Evolutionary conservation across 768 basidiomycete genomes (phyloP).

Genomic region (Tubosaeta brunneosetosa): DNA sequence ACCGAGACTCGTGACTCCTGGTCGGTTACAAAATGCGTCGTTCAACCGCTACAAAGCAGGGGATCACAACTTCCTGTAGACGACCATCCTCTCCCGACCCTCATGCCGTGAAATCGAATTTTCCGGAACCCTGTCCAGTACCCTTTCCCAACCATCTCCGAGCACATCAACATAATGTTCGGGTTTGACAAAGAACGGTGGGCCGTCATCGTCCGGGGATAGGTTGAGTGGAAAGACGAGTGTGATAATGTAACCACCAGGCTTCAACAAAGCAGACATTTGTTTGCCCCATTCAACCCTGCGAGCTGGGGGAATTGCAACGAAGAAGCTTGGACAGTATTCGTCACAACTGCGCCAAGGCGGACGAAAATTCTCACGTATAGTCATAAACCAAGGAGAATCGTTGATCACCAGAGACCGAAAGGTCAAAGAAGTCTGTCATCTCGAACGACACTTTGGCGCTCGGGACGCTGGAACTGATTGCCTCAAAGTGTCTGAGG

Average conservation of each 20-base stretch:
- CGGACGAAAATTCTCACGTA: not conserved
- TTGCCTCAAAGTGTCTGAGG: slow-evolving; percentile 1
- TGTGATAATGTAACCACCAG: slow-evolving; percentile 60
- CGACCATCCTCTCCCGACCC: slow-evolving; percentile 48
- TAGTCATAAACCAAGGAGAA: slow-evolving; percentile 17
- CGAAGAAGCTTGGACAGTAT: slow-evolving; percentile 43
- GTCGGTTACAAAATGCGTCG: not conserved
- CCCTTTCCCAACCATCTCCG: slow-evolving; percentile 46
- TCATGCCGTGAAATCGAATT: slow-evolving; percentile 39
- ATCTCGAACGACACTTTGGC: slow-evolving; percentile 17
- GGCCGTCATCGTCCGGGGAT: slow-evolving; percentile 45
- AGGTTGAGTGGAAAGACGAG: slow-evolving; percentile 54
- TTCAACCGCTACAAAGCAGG: not conserved
- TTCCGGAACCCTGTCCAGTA: slow-evolving; percentile 49
- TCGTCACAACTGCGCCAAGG: not conserved
- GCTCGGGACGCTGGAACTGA: not conserved
- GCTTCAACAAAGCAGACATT: slow-evolving; percentile 51
- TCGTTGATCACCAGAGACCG: slow-evolving; percentile 10
- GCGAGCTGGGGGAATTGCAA: slow-evolving; percentile 55
- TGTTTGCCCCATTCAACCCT: slow-evolving; percentile 55
- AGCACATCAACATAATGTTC: slow-evolving; percentile 54
- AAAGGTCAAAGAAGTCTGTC: slow-evolving; percentile 17
- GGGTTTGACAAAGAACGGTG: slow-evolving; percentile 57
- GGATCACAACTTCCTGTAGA: slow-evolving; percentile 22
- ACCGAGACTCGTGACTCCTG: not conserved